Evolutionary conservation across 192 early-diverging fungal genomes (phyloP).

Genomic region (Entomortierella beljakovae): DNA sequence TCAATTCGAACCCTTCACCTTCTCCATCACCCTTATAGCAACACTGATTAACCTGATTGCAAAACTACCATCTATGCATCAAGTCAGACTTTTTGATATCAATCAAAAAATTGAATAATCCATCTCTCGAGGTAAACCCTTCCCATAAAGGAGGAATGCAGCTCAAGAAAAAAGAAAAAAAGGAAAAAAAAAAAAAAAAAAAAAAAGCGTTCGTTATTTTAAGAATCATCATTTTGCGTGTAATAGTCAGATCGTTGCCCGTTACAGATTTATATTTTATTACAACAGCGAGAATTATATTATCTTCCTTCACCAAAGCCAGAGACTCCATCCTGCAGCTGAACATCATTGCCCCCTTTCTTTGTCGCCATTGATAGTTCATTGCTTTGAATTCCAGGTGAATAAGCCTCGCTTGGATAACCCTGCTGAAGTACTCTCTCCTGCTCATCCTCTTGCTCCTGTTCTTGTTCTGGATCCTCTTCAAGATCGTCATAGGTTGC

Average conservation of each 20-base stretch:
- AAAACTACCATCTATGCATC: slow-evolving; percentile 91
- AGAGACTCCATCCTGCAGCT: neutral
- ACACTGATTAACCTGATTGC: slow-evolving; percentile 88
- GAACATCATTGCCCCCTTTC: neutral
- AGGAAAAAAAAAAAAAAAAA: too few species aligned
- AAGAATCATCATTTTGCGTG: too few species aligned
- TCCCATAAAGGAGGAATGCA: too few species aligned
- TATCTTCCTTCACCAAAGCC: too few species aligned
- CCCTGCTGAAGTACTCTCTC: neutral
- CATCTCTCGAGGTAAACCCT: too few species aligned
- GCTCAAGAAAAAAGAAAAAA: neutral
- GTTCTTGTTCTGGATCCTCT: slow-evolving; percentile 13
- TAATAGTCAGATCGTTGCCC: too few species aligned
- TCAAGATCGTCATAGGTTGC: slow-evolving; percentile 3
- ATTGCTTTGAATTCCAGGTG: neutral
- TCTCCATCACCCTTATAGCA: slow-evolving; percentile 88
- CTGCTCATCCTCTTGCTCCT: slow-evolving; percentile 4
- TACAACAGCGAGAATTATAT: neutral
- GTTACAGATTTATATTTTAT: too few species aligned
- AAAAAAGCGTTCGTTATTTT: too few species aligned
- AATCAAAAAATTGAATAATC: slow-evolving; percentile 63
- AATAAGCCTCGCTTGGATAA: neutral
- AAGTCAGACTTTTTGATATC: slow-evolving; percentile 95
- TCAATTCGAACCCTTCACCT: slow-evolving; percentile 90
- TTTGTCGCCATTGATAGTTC: neutral